Evolutionary conservation across 2,329 filamentous ascomycete species (phyloP), one percentile per base, ranked within the genome.

Genomic region (Simplicillium sp.): DNA sequence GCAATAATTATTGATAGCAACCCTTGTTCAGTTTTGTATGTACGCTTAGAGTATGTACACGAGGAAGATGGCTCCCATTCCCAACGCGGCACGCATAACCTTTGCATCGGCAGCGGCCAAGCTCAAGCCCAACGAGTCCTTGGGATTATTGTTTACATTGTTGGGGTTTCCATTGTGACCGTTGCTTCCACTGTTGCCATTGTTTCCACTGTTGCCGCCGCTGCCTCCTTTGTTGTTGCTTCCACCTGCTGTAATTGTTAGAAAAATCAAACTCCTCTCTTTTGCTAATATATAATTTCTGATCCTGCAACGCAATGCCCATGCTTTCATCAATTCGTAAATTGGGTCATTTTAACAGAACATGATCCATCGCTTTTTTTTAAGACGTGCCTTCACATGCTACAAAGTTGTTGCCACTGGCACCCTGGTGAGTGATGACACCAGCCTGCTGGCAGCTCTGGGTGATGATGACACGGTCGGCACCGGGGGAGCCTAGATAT

Each of bases 391-490:
- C 56, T 18, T 51, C 52, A 52, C 77, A 82, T 13, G 63, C 67
- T 40, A 82, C 75, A 57, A 83, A 83, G 56, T 70, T 62, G 53
- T 82, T 75, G 11, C 73, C 74, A 44, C 67, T 73, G 15, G 79
- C 78, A 31, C 79, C 78, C 33, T 72, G 77, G 51, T 84, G 80
- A 1, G 80, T 83, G 45, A 84, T 80, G 34, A 69, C 63, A 33
- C 76, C 78, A n/a, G 75, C 78, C 29, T 70, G 65, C 43, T 67
- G 48, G 47, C 77, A 69, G 11, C 60, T 46, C 0, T 54, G 64
- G 55, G 75, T 80, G 59, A 82, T 75, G 28, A 83, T 58, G 40
- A 82, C 74, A 37, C 79, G 73, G 53, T 82, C 78, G 15, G 79
- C 61, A 34, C 79, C 78, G 1, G 79, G 79, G 3, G 69, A 73